Percentiles rank a stretch among this genome's conserved stretches.
These are phyloP conservation scores for Grosmannia huntii DNA, from an alignment of 2,329 filamentous ascomycete species.

Conservation along the genomic window DNA sequence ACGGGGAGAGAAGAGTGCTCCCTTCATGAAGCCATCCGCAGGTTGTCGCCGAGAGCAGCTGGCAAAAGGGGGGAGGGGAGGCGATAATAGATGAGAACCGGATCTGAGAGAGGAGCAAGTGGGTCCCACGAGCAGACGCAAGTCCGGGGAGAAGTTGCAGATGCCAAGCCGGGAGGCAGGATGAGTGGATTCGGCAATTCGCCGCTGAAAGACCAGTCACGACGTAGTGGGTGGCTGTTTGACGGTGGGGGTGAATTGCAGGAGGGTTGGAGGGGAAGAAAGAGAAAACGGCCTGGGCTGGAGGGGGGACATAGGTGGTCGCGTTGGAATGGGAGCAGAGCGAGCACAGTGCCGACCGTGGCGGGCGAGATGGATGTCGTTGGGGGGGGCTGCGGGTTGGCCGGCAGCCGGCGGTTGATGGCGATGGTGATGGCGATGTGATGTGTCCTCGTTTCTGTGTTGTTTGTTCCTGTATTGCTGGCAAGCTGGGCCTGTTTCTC, in stretches of 20 bases:
- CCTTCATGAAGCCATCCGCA: constrained; percentile 1
- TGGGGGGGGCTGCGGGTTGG: too few species aligned
- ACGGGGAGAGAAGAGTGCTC: neutral
- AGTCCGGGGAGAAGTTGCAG: neutral
- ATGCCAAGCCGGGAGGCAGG: neutral
- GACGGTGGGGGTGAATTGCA: neutral
- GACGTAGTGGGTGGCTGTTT: neutral
- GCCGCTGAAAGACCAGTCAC: neutral
- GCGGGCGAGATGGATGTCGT: neutral
- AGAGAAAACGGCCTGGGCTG: neutral
- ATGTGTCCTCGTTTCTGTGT: neutral
- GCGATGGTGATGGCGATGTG: neutral
- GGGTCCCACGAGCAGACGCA: neutral
- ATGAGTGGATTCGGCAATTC: neutral
- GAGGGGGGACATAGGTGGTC: too few species aligned
- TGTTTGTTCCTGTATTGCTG: neutral
- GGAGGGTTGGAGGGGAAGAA: neutral
- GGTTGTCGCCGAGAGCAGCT: neutral
- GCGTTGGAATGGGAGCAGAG: too few species aligned
- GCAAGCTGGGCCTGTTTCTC: neutral
- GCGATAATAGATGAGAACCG: neutral
- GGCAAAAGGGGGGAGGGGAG: neutral
- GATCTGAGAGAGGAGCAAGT: neutral
- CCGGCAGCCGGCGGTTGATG: neutral
- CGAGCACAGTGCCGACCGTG: neutral